Evolutionary conservation across 441 rosid genomes (phyloP), one percentile per base, ranked within the genome.

Genomic region (Gossypium trilobum): DNA sequence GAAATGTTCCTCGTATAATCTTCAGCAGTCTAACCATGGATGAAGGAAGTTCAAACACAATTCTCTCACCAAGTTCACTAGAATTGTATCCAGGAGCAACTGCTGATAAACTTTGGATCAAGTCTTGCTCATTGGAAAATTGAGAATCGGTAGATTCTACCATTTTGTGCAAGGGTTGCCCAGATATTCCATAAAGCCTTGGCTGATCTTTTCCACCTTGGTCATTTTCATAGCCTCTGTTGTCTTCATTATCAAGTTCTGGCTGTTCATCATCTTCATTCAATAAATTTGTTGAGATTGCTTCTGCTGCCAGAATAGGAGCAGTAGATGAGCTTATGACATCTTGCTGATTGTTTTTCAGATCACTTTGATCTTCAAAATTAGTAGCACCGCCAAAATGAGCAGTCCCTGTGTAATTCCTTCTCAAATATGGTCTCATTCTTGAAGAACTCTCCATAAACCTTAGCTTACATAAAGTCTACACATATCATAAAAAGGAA

Each of bases 391-490:
- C 89, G 75, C 91, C 98, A 48, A 73, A 86, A 87, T 95, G 98
- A 87, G 91, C 89, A 74, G 87, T 86, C 69, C 98, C 98, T 67
- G 68, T 73, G 78, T 93, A 93, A 68, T 90, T 82, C 85, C 92
- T 90, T 83, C 91, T 88, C 85, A 95, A 80, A 77, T 86, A 89
- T 77, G 72, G 85, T 81, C 99, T 88, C 99, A 93, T 95, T 87
- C 99, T 88, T 31, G 97, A 91, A 77, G 95, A 90, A 84, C 84
- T 93, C 82, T 95, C 99, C 93, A 88, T 87, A 71, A 88, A 81
- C 81, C 93, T 98, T 74, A 91, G 87, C 92, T 93, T 91, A 97
- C 97, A 95, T 82, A 90, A 95, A 76, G 91, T 77, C 99, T 95
- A 82, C 67, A 81, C 36, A 77, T 69, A 58, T 13, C 68, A 55